Evolutionary conservation across 805 yeast genomes (phyloP).

Genomic region (Starmerella ratchasimensis): DNA sequence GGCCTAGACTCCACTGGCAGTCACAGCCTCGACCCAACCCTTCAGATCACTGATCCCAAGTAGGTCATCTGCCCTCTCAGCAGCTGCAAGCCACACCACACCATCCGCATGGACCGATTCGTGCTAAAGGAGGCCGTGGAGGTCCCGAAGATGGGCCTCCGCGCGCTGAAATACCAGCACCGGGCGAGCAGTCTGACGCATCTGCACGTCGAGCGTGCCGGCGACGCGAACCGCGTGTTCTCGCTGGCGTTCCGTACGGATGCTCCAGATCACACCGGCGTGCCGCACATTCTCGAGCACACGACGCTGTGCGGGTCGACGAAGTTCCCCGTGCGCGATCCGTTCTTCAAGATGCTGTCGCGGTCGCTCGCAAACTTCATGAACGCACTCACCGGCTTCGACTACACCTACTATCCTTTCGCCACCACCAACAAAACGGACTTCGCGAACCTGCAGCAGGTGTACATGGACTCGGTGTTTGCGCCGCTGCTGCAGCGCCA

Average conservation of each 20-base stretch:
- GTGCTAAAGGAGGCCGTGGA: slow-evolving; percentile 47
- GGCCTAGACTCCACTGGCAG: too few species aligned
- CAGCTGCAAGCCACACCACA: too few species aligned
- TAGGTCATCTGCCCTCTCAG: too few species aligned
- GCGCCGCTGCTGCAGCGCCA: slow-evolving; percentile 63
- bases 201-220: slow-evolving; percentile 61
- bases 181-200: slow-evolving; percentile 60
- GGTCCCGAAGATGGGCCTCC: slow-evolving; percentile 69
- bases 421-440: slow-evolving; percentile 83
- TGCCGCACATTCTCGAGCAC: slow-evolving; percentile 92
- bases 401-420: slow-evolving; percentile 90
- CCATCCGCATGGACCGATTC: slow-evolving; percentile 36
- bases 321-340: slow-evolving; percentile 88
- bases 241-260: slow-evolving; percentile 82
- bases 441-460: slow-evolving; percentile 68
- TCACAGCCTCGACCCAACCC: too few species aligned
- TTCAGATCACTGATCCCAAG: too few species aligned
- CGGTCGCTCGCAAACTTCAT: slow-evolving; percentile 88
- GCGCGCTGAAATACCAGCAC: slow-evolving; percentile 65
- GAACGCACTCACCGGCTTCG: slow-evolving; percentile 99
- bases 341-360: slow-evolving; percentile 93
- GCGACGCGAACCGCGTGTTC: slow-evolving; percentile 77
- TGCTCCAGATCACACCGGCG: slow-evolving; percentile 90
- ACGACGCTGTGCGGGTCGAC: slow-evolving; percentile 90
- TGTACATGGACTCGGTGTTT: slow-evolving; percentile 76